Percentiles rank a stretch among this genome's conserved stretches.
Evolutionary conservation across 345 rosid genomes (phyloP).

Genomic region (Abelmoschus esculentus): DNA sequence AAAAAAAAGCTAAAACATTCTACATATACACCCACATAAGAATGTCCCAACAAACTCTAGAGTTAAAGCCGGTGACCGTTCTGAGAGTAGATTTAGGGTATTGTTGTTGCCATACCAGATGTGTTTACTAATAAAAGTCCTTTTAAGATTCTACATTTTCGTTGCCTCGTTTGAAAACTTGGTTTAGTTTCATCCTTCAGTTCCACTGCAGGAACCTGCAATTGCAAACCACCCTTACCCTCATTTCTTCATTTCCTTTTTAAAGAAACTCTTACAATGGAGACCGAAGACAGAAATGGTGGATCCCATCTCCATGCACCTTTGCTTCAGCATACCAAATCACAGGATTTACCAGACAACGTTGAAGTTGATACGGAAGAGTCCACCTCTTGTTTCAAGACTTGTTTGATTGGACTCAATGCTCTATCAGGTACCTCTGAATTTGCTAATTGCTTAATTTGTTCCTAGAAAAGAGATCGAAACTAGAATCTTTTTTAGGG

Average conservation of each 20-base stretch:
- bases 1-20: no score
- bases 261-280: not conserved
- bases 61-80: no score
- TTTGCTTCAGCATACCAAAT: constrained; percentile 15
- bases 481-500: no score
- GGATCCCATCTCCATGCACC: constrained; percentile 14
- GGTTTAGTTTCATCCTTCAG: not conserved
- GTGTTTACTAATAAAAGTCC: not conserved
- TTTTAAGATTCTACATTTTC: not conserved
- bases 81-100: no score
- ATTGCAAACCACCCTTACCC: not conserved
- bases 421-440: constrained; percentile 54
- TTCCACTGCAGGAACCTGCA: not conserved
- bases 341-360: constrained; percentile 20
- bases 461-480: not conserved
- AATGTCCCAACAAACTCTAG: not conserved
- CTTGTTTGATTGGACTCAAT: constrained; percentile 59
- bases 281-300: not conserved
- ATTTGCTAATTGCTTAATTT: not conserved
- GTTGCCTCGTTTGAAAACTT: not conserved
- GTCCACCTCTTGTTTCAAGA: constrained; percentile 39
- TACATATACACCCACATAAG: not conserved
- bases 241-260: not conserved
- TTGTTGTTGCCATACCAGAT: no score
- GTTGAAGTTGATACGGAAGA: constrained; percentile 1